Conservation (phyloP, 805 yeast genomes). For the Myxozyma vanderwaltii region DNA sequence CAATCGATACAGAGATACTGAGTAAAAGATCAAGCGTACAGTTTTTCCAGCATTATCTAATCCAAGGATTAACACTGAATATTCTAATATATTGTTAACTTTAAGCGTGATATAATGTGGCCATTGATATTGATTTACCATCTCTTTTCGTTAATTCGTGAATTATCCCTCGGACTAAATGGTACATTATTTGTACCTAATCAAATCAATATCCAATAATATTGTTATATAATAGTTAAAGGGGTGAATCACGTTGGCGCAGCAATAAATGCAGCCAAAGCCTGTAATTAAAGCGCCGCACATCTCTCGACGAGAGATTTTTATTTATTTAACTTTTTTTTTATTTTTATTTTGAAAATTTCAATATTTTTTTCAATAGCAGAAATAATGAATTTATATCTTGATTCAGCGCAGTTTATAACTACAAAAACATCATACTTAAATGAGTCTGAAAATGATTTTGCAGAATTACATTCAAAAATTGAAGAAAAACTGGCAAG, state of each 20-base stretch:
- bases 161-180: slow-evolving; percentile 63
- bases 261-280: no score
- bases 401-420: slow-evolving; percentile 32
- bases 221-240: not conserved
- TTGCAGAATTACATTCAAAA: slow-evolving; percentile 6
- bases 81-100: slow-evolving; percentile 47
- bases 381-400: slow-evolving; percentile 31
- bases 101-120: not conserved
- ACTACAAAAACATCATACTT: slow-evolving; percentile 15
- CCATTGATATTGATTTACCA: slow-evolving; percentile 38
- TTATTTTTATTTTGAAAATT: not conserved
- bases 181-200: slow-evolving; percentile 54
- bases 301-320: not conserved
- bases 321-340: not conserved
- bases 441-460: slow-evolving; percentile 2
- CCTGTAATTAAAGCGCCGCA: no score
- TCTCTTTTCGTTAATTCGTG: slow-evolving; percentile 60
- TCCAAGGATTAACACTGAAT: slow-evolving; percentile 79
- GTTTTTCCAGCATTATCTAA: slow-evolving; percentile 97
- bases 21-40: slow-evolving; percentile 31
- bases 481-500: slow-evolving; percentile 4
- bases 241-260: not conserved
- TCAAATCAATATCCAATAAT: not conserved
- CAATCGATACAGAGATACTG: not conserved
- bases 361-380: not conserved